phyloP scores from a whole-genome alignment of 345 rosid genomes.

The Brassica rapa region DNA sequence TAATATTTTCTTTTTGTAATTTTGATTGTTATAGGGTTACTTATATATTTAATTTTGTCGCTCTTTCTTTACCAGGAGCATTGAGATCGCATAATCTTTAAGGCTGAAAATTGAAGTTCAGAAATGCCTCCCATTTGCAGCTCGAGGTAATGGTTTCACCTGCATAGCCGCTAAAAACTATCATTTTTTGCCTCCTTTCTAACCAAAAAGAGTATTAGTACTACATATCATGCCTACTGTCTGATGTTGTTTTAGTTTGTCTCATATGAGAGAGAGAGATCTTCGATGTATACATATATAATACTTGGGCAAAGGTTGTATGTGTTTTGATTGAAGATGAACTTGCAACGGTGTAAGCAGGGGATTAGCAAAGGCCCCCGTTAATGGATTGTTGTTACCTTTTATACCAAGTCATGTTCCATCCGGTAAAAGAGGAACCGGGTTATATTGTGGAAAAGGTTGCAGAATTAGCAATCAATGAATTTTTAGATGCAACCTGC shows the following conservation, averaged over 20 bases:
- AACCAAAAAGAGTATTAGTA: background rate
- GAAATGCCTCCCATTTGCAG: constrained; percentile 87
- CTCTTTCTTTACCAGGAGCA: constrained; percentile 32
- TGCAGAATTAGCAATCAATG: background rate
- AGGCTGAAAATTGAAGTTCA: constrained; percentile 92
- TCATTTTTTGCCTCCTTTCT: background rate
- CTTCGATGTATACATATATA: background rate
- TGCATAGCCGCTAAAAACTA: background rate
- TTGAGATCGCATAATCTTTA: constrained; percentile 66
- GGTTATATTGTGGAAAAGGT: background rate
- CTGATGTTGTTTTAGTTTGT: constrained; percentile 16
- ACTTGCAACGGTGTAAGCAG: background rate
- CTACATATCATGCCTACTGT: background rate
- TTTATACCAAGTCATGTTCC: background rate
- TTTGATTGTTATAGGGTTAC: background rate
- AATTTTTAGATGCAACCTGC: background rate
- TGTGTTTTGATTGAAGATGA: background rate
- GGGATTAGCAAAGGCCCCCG: background rate
- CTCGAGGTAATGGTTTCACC: constrained; percentile 63
- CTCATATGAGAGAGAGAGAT: background rate
- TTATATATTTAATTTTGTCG: background rate
- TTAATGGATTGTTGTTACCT: background rate
- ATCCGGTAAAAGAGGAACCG: background rate
- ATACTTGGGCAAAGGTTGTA: background rate
- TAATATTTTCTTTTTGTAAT: background rate